Evolutionary conservation across 768 basidiomycete genomes (phyloP).

Genomic region (Mrakia hoshinonis): DNA sequence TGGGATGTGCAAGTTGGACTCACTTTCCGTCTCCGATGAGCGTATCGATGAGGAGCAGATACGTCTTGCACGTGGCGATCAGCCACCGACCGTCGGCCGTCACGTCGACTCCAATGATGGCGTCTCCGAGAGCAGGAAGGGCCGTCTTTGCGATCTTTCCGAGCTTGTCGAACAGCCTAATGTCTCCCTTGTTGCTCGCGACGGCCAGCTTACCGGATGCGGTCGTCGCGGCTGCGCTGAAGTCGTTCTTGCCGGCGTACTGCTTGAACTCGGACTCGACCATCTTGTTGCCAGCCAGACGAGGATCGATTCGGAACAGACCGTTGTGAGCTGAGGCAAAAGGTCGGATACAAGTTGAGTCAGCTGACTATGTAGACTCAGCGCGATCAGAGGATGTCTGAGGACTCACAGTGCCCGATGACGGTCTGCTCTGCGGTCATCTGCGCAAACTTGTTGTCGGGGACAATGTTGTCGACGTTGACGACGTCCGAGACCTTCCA

Average conservation of each 20-base stretch:
- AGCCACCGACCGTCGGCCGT: conserved; percentile 90
- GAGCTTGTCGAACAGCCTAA: conserved; percentile 85
- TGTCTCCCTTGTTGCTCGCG: conserved; percentile 92
- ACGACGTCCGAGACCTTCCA: conserved; percentile 94
- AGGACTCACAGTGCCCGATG: conserved; percentile 52
- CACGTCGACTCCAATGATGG: conserved; percentile 88
- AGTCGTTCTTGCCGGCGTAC: conserved; percentile 88
- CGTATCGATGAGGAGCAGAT: conserved; percentile 87
- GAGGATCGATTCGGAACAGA: conserved; percentile 95
- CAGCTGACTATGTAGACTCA: conserved; percentile 29
- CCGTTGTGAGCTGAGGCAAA: conserved; percentile 79
- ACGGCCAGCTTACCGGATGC: conserved; percentile 78
- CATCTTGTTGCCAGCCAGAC: conserved; percentile 81
- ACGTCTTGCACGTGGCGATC: conserved; percentile 89
- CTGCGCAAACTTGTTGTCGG: conserved; percentile 88
- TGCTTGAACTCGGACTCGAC: conserved; percentile 94
- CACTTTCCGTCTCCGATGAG: conserved; percentile 74
- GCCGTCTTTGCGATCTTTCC: conserved; percentile 99
- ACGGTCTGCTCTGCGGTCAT: conserved; percentile 87
- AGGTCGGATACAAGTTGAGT: conserved; percentile 29
- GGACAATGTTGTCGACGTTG: conserved; percentile 77
- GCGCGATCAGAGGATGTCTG: too few species aligned
- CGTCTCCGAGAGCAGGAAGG: conserved; percentile 85
- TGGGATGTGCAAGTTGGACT: neutral
- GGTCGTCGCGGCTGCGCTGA: conserved; percentile 86